A percentile compares a stretch with the other conserved stretches of the same genome.
Conservation (phyloP, 495 filamentous ascomycete species). For the Penicillium roqueforti region DNA sequence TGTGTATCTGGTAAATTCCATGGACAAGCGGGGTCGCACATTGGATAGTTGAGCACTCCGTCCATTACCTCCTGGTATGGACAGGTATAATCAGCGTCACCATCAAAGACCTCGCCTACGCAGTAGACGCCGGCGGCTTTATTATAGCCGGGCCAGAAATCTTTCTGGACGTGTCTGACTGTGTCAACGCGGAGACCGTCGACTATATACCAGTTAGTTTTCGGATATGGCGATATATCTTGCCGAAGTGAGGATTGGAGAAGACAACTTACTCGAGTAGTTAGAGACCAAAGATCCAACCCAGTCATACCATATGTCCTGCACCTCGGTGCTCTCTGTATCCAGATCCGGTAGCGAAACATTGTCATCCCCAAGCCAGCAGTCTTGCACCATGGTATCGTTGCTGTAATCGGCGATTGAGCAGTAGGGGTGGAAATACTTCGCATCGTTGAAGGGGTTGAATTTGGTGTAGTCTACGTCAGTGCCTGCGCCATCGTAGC, state of each 20-base stretch:
- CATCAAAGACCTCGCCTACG: slow-evolving; percentile 65
- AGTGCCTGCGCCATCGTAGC: slow-evolving; percentile 50
- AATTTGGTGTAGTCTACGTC: slow-evolving; percentile 59
- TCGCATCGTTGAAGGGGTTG: slow-evolving; percentile 58
- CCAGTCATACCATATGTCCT: slow-evolving; percentile 61
- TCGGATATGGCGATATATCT: not conserved
- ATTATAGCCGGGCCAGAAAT: slow-evolving; percentile 64
- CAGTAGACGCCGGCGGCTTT: slow-evolving; percentile 65
- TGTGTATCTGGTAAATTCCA: not conserved
- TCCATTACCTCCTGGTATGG: slow-evolving; percentile 59
- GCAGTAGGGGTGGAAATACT: slow-evolving; percentile 67
- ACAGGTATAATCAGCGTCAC: slow-evolving; percentile 56
- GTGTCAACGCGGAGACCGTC: slow-evolving; percentile 79
- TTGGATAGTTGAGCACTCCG: slow-evolving; percentile 64
- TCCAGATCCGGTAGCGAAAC: slow-evolving; percentile 67
- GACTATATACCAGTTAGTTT: slow-evolving; percentile 32
- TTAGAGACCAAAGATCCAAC: slow-evolving; percentile 57
- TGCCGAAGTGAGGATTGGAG: not conserved
- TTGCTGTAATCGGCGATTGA: slow-evolving; percentile 59
- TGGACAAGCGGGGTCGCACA: slow-evolving; percentile 19
- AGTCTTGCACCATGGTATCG: slow-evolving; percentile 44
- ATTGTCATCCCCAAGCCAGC: slow-evolving; percentile 61
- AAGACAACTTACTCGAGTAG: slow-evolving; percentile 51
- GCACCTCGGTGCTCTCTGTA: slow-evolving; percentile 55
- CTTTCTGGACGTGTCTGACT: slow-evolving; percentile 64